A percentile compares a stretch with the other conserved stretches of the same genome.
phyloP scores from a whole-genome alignment of 768 basidiomycete species.

The Mycena filopes region DNA sequence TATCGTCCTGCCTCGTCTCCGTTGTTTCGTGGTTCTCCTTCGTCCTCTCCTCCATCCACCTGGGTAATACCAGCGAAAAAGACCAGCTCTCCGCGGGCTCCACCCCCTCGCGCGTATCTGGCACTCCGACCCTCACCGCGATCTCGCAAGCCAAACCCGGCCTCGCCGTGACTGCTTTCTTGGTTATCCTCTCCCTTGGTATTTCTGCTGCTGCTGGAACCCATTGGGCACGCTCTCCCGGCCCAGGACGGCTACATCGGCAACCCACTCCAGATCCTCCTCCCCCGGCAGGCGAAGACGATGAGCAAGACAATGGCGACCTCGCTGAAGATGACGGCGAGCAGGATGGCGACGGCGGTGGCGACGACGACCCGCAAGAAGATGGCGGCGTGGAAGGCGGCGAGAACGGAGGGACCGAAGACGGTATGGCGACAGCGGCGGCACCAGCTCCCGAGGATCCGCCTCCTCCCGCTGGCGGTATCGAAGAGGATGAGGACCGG shows the following conservation, averaged over 20 bases:
- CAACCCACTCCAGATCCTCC: neutral
- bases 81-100: neutral
- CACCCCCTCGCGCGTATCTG: constrained; percentile 7
- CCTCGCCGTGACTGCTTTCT: neutral
- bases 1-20: too few species aligned
- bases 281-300: neutral
- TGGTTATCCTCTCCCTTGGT: neutral
- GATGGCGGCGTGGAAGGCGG: neutral
- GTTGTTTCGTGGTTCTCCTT: too few species aligned
- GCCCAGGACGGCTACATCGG: neutral
- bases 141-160: neutral
- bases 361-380: neutral
- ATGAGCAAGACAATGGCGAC: neutral
- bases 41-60: neutral
- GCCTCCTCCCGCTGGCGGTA: constrained; percentile 7
- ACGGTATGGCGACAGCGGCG: neutral
- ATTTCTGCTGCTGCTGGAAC: neutral
- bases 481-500: neutral
- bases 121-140: neutral
- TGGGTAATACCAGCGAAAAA: neutral
- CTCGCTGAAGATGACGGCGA: neutral
- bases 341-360: neutral
- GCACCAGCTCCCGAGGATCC: constrained; percentile 18
- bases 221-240: neutral
- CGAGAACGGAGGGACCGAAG: neutral